phyloP scores from a whole-genome alignment of 2,329 filamentous ascomycete species.

The Apiospora hydei region DNA sequence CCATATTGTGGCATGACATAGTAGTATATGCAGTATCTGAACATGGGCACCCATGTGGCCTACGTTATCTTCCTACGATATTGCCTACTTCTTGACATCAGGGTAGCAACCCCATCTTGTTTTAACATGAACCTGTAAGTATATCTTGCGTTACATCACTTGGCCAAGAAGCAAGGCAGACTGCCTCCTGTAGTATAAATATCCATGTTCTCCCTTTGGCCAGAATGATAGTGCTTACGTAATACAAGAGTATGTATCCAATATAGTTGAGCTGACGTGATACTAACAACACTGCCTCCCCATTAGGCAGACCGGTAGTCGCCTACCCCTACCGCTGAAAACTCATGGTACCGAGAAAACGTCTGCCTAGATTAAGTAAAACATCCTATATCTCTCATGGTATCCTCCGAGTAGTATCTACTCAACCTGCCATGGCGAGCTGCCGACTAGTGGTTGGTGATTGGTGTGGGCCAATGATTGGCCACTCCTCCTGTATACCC shows the following conservation, averaged over 20 bases:
- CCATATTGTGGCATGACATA: not conserved
- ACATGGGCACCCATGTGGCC: no score
- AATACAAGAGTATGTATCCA: not conserved
- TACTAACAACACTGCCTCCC: not conserved
- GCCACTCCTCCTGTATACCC: not conserved
- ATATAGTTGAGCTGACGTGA: conserved; percentile 1
- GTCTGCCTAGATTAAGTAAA: not conserved
- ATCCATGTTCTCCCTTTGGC: not conserved
- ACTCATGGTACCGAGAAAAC: not conserved
- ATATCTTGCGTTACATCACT: not conserved
- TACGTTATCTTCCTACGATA: no score
- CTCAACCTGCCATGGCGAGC: not conserved
- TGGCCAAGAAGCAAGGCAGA: not conserved
- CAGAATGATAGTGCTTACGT: not conserved
- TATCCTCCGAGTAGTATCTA: no score
- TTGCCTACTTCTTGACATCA: not conserved
- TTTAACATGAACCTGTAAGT: not conserved
- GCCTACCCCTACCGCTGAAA: not conserved
- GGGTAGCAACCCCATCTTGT: not conserved
- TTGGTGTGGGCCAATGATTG: not conserved
- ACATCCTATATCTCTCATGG: not conserved
- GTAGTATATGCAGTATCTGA: not conserved
- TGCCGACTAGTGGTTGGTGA: not conserved
- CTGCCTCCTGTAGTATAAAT: not conserved
- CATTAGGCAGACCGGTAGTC: not conserved